phyloP scores from a whole-genome alignment of 2,329 filamentous ascomycete species.

The Cylindrodendrum hubeiense region DNA sequence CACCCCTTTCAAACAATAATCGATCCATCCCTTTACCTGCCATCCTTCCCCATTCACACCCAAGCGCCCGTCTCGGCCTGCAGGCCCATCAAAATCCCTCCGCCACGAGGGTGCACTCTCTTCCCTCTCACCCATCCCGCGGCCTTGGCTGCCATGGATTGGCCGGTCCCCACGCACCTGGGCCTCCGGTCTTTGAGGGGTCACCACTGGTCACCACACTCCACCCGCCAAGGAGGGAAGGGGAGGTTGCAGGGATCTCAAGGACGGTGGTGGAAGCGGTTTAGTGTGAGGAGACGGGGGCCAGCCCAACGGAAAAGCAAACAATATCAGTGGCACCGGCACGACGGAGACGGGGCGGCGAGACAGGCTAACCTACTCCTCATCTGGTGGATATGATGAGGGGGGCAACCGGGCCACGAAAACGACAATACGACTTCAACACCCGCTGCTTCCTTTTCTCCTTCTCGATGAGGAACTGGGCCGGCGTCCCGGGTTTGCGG shows the following conservation, averaged over 20 bases:
- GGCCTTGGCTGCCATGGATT: conserved; percentile 14
- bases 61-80: conserved; percentile 8
- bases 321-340: conserved; percentile 16
- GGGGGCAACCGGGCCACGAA: background rate
- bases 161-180: conserved; percentile 15
- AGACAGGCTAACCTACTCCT: conserved; percentile 10
- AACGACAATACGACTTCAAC: conserved; percentile 6
- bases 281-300: conserved; percentile 26
- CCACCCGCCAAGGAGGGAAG: conserved; percentile 20
- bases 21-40: background rate
- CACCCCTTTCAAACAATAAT: conserved; percentile 2
- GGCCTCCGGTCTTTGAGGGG: conserved; percentile 12
- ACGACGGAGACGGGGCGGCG: conserved; percentile 4
- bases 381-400: conserved; percentile 17
- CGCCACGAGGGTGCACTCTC: background rate
- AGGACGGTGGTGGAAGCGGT: conserved; percentile 16
- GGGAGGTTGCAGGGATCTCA: background rate
- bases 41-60: background rate
- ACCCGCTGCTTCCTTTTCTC: conserved; percentile 7
- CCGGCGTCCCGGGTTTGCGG: conserved; percentile 24
- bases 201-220: conserved; percentile 11
- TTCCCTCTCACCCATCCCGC: conserved; percentile 1
- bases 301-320: conserved; percentile 18
- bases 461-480: conserved; percentile 22
- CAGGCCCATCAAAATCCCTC: background rate